These are phyloP conservation scores for Aspergillus viridinutans DNA, from an alignment of 2,329 filamentous ascomycete species.

Conservation along the genomic window DNA sequence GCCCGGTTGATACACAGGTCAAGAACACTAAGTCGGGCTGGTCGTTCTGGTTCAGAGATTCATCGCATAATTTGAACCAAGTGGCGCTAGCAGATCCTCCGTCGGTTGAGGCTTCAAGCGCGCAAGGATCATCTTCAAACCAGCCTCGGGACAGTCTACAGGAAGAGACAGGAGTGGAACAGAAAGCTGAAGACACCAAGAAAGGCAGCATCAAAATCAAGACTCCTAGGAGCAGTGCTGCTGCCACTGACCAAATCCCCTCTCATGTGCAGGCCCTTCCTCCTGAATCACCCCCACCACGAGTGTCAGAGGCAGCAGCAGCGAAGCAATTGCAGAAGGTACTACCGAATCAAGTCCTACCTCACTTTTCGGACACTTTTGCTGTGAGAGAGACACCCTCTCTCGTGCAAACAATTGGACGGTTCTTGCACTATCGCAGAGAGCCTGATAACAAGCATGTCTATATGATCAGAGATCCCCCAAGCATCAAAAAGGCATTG, in stretches of 20 bases:
- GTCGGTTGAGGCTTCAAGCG: constrained; percentile 21
- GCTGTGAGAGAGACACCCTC: constrained; percentile 51
- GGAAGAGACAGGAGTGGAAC: constrained; percentile 17
- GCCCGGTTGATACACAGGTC: constrained; percentile 17
- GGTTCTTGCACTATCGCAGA: constrained; percentile 49
- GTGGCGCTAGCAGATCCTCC: constrained; percentile 23
- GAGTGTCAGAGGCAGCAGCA: constrained; percentile 30
- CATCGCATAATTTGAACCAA: constrained; percentile 22
- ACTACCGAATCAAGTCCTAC: constrained; percentile 46
- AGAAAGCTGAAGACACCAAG: constrained; percentile 23
- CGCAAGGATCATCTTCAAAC: constrained; percentile 16
- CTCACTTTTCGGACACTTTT: constrained; percentile 46
- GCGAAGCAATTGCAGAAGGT: constrained; percentile 34
- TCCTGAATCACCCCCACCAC: constrained; percentile 13
- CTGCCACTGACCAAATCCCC: constrained; percentile 19
- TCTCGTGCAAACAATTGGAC: constrained; percentile 55
- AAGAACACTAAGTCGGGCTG: constrained; percentile 30
- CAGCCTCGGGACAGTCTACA: constrained; percentile 11
- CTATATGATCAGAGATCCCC: constrained; percentile 63
- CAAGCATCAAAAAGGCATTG: constrained; percentile 75
- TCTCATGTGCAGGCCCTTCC: constrained; percentile 14
- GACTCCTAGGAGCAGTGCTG: constrained; percentile 17
- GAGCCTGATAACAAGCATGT: constrained; percentile 65
- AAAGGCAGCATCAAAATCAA: constrained; percentile 31
- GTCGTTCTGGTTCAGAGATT: constrained; percentile 41